Evolutionary conservation across 345 rosid genomes (phyloP).

Genomic region (Alliaria petiolata): DNA sequence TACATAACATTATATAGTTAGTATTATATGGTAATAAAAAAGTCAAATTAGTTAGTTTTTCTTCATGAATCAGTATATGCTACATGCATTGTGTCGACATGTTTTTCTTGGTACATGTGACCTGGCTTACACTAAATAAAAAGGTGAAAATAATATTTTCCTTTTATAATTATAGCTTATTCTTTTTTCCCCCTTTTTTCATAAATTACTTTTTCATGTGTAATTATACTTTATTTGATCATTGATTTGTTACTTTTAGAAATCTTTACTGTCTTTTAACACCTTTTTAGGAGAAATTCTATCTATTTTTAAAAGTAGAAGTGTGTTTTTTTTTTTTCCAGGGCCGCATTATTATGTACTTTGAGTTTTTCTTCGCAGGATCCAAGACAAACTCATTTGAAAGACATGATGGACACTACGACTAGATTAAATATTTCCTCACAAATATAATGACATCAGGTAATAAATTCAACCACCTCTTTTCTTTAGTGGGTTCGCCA

Average conservation of each 20-base stretch:
- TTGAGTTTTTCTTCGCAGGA: constrained; percentile 8
- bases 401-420: neutral
- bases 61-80: neutral
- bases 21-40: neutral
- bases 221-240: neutral
- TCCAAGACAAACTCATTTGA: constrained; percentile 20
- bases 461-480: neutral
- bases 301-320: neutral
- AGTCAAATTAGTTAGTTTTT: neutral
- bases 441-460: neutral
- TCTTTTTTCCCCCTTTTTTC: too few relatives aligned
- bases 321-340: neutral
- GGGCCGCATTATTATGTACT: neutral
- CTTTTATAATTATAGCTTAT: neutral
- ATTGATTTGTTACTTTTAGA: neutral
- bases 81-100: constrained; percentile 5
- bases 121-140: constrained; percentile 6
- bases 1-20: neutral
- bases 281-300: neutral
- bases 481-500: too few relatives aligned
- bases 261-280: neutral
- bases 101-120: neutral
- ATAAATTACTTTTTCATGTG: neutral
- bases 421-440: neutral
- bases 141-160: neutral